Evolutionary conservation across 2,329 filamentous ascomycete species (phyloP), one percentile per base, ranked within the genome.

Genomic region (Colletotrichum horii): DNA sequence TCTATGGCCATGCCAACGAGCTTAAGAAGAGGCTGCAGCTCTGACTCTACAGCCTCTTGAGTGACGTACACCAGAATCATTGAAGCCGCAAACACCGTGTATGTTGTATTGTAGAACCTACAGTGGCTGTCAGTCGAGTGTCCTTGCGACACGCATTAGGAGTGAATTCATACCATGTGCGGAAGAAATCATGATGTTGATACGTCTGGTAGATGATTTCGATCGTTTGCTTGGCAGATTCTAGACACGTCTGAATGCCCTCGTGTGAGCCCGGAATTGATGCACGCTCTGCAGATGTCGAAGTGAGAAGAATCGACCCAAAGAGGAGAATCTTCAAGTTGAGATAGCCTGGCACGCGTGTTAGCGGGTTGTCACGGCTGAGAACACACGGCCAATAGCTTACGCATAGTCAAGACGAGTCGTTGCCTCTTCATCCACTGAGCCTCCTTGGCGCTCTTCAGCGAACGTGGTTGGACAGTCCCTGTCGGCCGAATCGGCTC

Each of bases 61-160:
- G 76, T 79, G 52, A 78, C 70, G 75, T 82, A 81, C 4, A 82
- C 78, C 14, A 82, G 76, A 36, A 82, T 79, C 36, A 82, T 78
- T 22, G 80, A 81, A 14, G 81, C 79, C 6, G 81, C 80, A 48
- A 82, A 82, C 22, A 80, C 77, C 3, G 78, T 79, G 68, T 82
- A 82, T 11, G 80, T 82, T 3, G 80, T 82, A 66, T 82, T 82
- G 70, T 82, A 81, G 68, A 81, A 82, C 80, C 80, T 82, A 8
- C 3, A 16, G 1, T 2, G n/a, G 8, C 24, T 16, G 24, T 58
- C 9, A 43, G 19, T 30, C 4, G 15, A 24, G 2, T 8, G 6
- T 30, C 7, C 36, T 24, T n/a, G 15, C 3, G 12, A 12, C 3
- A 2, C 6, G 12, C 12, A 4, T 30, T 0, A 2, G 4, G 4